Percentiles rank a stretch among this genome's conserved stretches.
Evolutionary conservation across 75 land plant species (phyloP).

Genomic region (Cupressus sempervirens): DNA sequence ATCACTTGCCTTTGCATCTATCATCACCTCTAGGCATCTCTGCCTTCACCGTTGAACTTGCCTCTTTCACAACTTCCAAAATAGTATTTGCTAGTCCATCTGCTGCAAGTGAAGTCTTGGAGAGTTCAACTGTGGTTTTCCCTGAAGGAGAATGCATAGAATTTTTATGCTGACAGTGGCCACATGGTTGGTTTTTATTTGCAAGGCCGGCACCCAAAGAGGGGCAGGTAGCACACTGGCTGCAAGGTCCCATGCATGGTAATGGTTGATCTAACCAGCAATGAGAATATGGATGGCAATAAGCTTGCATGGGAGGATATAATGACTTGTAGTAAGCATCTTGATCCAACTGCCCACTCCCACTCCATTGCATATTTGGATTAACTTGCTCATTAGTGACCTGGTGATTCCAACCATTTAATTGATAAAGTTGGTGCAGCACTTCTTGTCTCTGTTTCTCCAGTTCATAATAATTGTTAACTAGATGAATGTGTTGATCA

Average conservation of each 20-base stretch:
- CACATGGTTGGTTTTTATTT: neutral
- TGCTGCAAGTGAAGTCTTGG: neutral
- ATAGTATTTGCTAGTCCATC: neutral
- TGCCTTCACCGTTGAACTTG: neutral
- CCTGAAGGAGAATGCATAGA: neutral
- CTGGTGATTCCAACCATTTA: slow-evolving; percentile 2
- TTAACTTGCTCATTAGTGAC: neutral
- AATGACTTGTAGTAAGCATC: neutral
- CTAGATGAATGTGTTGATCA: slow-evolving; percentile 7
- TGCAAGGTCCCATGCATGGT: slow-evolving; percentile 5
- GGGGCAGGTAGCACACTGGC: neutral
- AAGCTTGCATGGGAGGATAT: neutral
- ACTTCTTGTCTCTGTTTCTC: slow-evolving; percentile 11
- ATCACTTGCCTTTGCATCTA: slow-evolving; percentile 2
- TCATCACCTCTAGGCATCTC: neutral
- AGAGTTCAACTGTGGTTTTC: slow-evolving; percentile 5
- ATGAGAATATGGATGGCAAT: slow-evolving; percentile 8
- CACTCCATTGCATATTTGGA: slow-evolving; percentile 5
- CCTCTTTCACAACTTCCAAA: slow-evolving; percentile 5
- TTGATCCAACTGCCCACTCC: neutral
- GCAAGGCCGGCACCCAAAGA: neutral
- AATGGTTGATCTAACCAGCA: neutral
- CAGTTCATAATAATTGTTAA: slow-evolving; percentile 9
- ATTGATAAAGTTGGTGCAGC: slow-evolving; percentile 7
- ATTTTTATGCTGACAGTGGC: neutral